Conservation (phyloP, 768 basidiomycete genomes). For the Solioccasus polychromus region DNA sequence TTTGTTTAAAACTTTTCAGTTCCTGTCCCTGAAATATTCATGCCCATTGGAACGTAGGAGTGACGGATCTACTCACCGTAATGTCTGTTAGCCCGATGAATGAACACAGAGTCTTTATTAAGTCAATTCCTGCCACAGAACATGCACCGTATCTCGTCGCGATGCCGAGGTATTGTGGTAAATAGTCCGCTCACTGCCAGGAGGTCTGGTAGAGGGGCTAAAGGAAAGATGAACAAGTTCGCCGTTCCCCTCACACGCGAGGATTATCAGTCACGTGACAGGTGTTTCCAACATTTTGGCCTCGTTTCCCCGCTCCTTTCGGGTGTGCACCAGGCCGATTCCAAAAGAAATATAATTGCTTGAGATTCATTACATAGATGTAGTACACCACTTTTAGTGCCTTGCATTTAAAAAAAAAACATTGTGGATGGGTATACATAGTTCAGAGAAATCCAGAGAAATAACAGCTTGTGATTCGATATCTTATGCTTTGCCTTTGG, state of each 20-base stretch:
- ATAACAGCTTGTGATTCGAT: too few relatives aligned
- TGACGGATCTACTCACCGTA: constrained; percentile 7
- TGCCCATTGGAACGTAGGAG: neutral
- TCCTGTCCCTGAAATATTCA: neutral
- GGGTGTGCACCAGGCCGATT: too few relatives aligned
- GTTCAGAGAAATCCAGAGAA: too few relatives aligned
- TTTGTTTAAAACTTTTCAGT: neutral
- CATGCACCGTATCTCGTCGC: neutral
- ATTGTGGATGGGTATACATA: neutral
- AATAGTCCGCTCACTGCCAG: neutral
- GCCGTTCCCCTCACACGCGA: neutral
- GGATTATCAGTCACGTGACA: constrained; percentile 13
- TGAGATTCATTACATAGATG: neutral
- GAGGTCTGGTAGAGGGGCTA: too few relatives aligned
- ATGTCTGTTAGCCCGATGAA: constrained; percentile 1
- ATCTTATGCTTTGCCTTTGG: constrained; percentile 1
- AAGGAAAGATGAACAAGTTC: too few relatives aligned
- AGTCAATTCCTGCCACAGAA: neutral
- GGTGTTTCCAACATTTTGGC: too few relatives aligned
- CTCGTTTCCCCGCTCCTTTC: too few relatives aligned
- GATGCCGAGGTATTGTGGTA: too few relatives aligned
- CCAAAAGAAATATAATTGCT: too few relatives aligned
- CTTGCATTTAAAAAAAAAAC: neutral
- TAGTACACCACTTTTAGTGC: neutral
- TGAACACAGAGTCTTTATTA: constrained; percentile 1